A percentile compares a stretch with the other conserved stretches of the same genome.
phyloP scores from a whole-genome alignment of 1,284 basidiomycete genomes.

The Ceratobasidium sp. region DNA sequence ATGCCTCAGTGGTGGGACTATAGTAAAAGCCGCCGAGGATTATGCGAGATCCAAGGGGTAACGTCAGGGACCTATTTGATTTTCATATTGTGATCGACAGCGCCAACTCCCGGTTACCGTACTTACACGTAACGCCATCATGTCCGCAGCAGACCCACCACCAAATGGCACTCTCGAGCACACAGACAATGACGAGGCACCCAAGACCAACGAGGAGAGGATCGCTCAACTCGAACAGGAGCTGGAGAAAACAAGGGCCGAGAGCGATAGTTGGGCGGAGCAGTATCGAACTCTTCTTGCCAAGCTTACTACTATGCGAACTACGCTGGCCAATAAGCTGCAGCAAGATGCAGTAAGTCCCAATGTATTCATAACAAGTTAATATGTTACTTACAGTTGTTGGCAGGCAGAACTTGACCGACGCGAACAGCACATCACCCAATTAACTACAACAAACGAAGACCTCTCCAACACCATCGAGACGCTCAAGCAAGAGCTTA shows the following conservation, averaged over 20 bases:
- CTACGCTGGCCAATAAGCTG: conserved; percentile 92
- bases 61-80: conserved; percentile 18
- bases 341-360: conserved; percentile 93
- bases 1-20: no score
- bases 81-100: conserved; percentile 27
- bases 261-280: conserved; percentile 85
- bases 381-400: not conserved
- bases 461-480: conserved; percentile 76
- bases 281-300: conserved; percentile 90
- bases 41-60: no score
- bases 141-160: conserved; percentile 31
- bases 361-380: not conserved
- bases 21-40: no score
- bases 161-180: conserved; percentile 24
- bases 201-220: conserved; percentile 31
- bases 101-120: conserved; percentile 6
- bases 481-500: conserved; percentile 82
- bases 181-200: conserved; percentile 9
- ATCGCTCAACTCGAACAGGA: conserved; percentile 56
- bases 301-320: conserved; percentile 94
- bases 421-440: conserved; percentile 82
- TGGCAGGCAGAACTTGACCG: conserved; percentile 94
- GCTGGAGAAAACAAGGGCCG: conserved; percentile 64
- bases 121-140: conserved; percentile 37
- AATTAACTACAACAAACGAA: conserved; percentile 80